Evolutionary conservation across 2,329 filamentous ascomycete species (phyloP).

Genomic region (Colletotrichum lindemuthianum): DNA sequence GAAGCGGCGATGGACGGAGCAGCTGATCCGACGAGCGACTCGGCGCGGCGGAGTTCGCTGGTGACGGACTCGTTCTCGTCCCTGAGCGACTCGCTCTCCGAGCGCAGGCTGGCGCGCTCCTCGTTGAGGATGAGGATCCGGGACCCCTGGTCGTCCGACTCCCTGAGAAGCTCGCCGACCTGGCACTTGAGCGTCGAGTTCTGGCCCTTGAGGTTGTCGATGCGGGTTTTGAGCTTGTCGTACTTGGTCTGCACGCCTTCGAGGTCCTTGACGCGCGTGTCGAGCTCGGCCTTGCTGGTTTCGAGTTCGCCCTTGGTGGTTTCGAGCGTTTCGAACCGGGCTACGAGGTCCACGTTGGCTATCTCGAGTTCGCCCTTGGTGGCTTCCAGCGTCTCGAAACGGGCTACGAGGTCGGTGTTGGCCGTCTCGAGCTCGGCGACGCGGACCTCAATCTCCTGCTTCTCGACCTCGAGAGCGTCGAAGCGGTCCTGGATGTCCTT

Average conservation of each 20-base stretch:
- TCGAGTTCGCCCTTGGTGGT: constrained; percentile 21
- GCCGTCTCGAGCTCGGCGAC: constrained; percentile 25
- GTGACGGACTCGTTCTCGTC: constrained; percentile 35
- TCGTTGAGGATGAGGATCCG: constrained; percentile 30
- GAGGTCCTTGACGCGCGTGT: constrained; percentile 30
- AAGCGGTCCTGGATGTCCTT: constrained; percentile 23
- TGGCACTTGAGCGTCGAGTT: constrained; percentile 31
- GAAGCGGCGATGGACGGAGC: constrained; percentile 15
- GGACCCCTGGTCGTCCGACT: constrained; percentile 34
- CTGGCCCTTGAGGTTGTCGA: constrained; percentile 29
- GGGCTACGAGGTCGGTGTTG: constrained; percentile 21
- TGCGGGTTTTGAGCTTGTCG: constrained; percentile 29
- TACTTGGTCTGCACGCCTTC: constrained; percentile 33
- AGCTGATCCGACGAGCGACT: constrained; percentile 30
- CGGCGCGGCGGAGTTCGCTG: constrained; percentile 28
- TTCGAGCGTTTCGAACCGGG: constrained; percentile 29
- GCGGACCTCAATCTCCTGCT: constrained; percentile 26
- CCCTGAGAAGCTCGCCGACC: constrained; percentile 28
- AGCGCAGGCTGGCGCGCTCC: constrained; percentile 28
- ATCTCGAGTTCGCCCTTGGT: constrained; percentile 29
- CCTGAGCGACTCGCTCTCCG: constrained; percentile 30
- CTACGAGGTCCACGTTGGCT: constrained; percentile 20
- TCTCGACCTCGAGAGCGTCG: constrained; percentile 22
- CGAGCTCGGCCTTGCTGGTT: constrained; percentile 21
- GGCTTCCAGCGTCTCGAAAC: constrained; percentile 30